A percentile compares a stretch with the other conserved stretches of the same genome.
phyloP scores from a whole-genome alignment of 768 basidiomycete genomes.

The Tremella fuciformis region DNA sequence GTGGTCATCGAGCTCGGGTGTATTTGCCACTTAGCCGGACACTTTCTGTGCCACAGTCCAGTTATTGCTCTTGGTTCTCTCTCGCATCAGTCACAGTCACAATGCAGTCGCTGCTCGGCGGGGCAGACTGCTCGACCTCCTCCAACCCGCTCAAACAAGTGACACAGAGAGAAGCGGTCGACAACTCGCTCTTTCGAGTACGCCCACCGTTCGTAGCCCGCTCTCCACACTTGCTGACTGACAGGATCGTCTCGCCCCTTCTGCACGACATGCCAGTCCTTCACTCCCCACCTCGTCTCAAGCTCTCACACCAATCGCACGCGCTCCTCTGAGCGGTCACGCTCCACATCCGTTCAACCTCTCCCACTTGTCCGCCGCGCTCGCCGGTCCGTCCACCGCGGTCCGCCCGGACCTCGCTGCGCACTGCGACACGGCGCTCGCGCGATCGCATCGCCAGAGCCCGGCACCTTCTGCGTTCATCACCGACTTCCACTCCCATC shows the following conservation, averaged over 20 bases:
- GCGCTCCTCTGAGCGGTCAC: constrained; percentile 4
- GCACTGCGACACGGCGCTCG: constrained; percentile 21
- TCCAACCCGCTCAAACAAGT: constrained; percentile 85
- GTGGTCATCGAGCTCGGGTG: too few species aligned
- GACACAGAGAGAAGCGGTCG: constrained; percentile 82
- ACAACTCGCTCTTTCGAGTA: constrained; percentile 83
- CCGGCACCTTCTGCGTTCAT: not conserved
- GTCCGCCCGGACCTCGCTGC: constrained; percentile 24
- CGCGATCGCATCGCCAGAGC: not conserved
- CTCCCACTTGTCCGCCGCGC: constrained; percentile 30
- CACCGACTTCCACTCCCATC: not conserved
- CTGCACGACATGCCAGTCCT: constrained; percentile 7
- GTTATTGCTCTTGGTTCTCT: too few species aligned
- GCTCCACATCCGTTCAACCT: constrained; percentile 43
- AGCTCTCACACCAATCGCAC: constrained; percentile 11
- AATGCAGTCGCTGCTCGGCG: constrained; percentile 54
- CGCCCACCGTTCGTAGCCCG: constrained; percentile 25
- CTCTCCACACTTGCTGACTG: not conserved
- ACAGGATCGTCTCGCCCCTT: constrained; percentile 17
- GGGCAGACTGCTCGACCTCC: constrained; percentile 79
- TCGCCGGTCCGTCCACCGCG: constrained; percentile 12
- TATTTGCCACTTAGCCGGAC: too few species aligned
- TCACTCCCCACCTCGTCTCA: not conserved
- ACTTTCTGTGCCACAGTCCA: too few species aligned
- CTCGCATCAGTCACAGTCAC: too few species aligned